A percentile compares a stretch with the other conserved stretches of the same genome.
Evolutionary conservation across 768 basidiomycete genomes (phyloP).

Genomic region (Mycena maculata): DNA sequence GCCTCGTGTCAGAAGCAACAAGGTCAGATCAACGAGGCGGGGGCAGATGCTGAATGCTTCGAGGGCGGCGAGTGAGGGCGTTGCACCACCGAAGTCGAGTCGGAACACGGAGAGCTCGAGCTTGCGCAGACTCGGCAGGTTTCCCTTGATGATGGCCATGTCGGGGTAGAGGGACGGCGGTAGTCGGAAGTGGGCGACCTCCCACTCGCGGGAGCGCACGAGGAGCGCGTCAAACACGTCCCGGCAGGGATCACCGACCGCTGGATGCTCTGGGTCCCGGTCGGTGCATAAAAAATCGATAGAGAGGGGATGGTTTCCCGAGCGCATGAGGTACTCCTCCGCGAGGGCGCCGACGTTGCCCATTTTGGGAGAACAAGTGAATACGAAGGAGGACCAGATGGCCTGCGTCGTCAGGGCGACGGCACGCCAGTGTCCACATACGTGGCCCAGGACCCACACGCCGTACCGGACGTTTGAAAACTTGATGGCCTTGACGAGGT

Average conservation of each 20-base stretch:
- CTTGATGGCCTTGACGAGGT: background rate
- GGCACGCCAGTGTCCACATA: slow-evolving; percentile 16
- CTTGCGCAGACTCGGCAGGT: background rate
- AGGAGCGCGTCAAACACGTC: slow-evolving; percentile 2
- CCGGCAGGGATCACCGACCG: background rate
- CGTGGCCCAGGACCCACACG: slow-evolving; percentile 13
- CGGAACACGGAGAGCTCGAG: background rate
- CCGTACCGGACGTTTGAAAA: background rate
- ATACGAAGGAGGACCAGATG: slow-evolving; percentile 2
- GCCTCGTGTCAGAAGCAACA: background rate
- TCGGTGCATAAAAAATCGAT: background rate
- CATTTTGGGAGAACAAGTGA: background rate
- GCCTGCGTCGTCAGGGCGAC: slow-evolving; percentile 2
- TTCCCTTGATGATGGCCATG: background rate
- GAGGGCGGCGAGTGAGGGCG: background rate
- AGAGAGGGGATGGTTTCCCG: background rate
- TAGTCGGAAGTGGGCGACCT: background rate
- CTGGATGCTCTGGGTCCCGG: background rate
- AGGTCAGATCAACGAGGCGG: background rate
- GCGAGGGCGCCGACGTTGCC: background rate
- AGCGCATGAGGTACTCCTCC: slow-evolving; percentile 3
- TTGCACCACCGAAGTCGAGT: too few species aligned
- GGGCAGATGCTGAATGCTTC: slow-evolving; percentile 5
- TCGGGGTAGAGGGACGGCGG: background rate
- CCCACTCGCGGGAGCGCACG: background rate